Base-by-base conservation (phyloP, 2,329 filamentous ascomycete genomes). In the Claviceps digitariae region DNA sequence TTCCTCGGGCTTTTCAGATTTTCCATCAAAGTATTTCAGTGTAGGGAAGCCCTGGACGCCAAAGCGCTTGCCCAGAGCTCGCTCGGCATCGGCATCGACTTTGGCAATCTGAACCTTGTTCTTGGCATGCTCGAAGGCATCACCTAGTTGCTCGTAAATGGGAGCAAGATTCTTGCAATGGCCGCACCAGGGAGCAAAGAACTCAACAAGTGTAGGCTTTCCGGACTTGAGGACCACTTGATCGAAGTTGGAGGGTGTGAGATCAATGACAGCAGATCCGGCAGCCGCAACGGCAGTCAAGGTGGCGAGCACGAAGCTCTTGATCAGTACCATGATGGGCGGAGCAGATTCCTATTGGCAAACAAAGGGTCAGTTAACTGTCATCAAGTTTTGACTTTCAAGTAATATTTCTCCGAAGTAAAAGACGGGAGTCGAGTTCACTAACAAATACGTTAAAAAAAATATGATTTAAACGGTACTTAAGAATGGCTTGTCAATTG, bases 151-250 rank as follows among this genome's bases (percentile, higher is more conserved):
- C 69, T 98, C 93, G 71, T 94, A 98, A 55, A 94, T 76, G 50
- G 93, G 94, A 17, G 93, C 93, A 36, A 98, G 86, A 65, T 75
- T 95, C 81, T 97, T 97, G 88, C 93, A 98, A 78, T 98, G 93
- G 34, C 93, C 94, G 66, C 93, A 98, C 93, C 93, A 98, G 25
- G 91, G 90, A 36, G 93, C 93, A 67, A 95, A 97, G 80, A 98
- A 98, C 70, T 97, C 90, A 62, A 97, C 90, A 27, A 98, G 83
- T 0, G 93, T 90, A 45, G 93, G 91, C 76, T 95, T 97, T 70
- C 90, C 90, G 47, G 87, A 91, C 68, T 94, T 82, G 56, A 95
- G 78, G 58, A 95, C 89, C 53, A 95, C 77, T 48, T 84, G 74
- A 75, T 97, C 91, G 69, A 98, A 98, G 76, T 96, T 98, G 63